Conservation (phyloP, 768 basidiomycete species). For the Termitomyces bulborhizus region DNA sequence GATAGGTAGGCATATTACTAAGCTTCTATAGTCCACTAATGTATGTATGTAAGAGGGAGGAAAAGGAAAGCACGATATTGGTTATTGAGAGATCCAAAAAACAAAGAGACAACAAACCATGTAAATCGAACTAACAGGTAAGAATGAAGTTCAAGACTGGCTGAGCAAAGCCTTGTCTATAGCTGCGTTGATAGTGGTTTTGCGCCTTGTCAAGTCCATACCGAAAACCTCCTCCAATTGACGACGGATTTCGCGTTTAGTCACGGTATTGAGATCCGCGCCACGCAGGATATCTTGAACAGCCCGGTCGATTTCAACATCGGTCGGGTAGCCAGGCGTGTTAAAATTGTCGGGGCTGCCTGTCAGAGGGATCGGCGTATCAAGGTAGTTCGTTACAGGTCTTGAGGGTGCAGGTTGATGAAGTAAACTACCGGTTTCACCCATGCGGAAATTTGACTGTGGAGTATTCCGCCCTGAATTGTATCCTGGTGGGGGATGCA, state of each 20-base stretch:
- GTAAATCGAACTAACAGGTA: neutral
- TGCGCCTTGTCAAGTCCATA: conserved; percentile 66
- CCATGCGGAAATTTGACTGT: conserved; percentile 36
- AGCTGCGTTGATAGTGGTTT: conserved; percentile 68
- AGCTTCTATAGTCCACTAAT: neutral
- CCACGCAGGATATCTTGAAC: conserved; percentile 67
- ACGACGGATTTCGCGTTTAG: conserved; percentile 86
- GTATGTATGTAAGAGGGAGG: neutral
- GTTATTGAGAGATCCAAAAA: neutral
- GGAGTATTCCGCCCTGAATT: conserved; percentile 77
- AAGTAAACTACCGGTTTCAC: conserved; percentile 23
- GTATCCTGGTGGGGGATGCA: conserved; percentile 61
- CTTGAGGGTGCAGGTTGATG: conserved; percentile 64
- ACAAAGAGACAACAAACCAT: neutral
- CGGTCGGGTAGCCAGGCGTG: conserved; percentile 46
- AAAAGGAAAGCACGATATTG: neutral
- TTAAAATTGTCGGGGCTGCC: conserved; percentile 50
- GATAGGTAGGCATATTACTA: neutral
- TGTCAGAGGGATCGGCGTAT: conserved; percentile 54
- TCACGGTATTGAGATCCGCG: conserved; percentile 85
- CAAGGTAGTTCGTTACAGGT: conserved; percentile 72
- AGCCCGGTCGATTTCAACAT: conserved; percentile 66
- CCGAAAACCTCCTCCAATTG: conserved; percentile 80
- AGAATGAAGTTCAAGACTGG: conserved; percentile 26
- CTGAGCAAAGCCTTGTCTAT: conserved; percentile 68